Evolutionary conservation across 305 asterid genomes (phyloP), one percentile per base, ranked within the genome.

Genomic region (Fraxinus paxiana): DNA sequence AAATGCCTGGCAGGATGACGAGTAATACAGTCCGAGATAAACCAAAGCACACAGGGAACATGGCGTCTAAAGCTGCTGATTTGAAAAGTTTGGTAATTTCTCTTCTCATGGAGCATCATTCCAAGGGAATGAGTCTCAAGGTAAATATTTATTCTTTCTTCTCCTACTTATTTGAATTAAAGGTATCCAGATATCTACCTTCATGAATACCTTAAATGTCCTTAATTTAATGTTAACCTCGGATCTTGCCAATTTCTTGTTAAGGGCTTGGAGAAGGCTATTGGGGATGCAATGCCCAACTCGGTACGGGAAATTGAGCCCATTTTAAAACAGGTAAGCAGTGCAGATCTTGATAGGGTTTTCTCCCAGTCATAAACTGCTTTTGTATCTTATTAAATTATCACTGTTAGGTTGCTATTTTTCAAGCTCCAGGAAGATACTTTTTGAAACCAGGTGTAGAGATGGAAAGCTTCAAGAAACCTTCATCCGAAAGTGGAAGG

Each of bases 231-330:
- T 80, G 18, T 77, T 43, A 35, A 69, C 80, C 26, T 56, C 69
- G 38, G 79, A 72, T 79, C 41, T 77, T 85, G 78, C 56, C 69
- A 59, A 76, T 86, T 85, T 85, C 78, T 79, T 20, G 82, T 46
- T 71, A 76, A 96, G 99, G 97, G 91, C 75, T 82, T 96, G 89
- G 98, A 96, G 91, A 96, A 88, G 91, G 95, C 99, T 85, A 82
- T 88, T 84, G 98, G 96, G 86, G 92, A 93, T 76, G 87, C 87
- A 83, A 83, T 89, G 88, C 97, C 97, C 79, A 90, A 90, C 87
- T 88, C 94, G 35, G 90, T 79, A 78, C 83, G 85, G 87, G 90
- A 91, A 83, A 94, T 96, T 48, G 97, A 94, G 87, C 96, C 96
- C 77, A 92, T 93, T 79, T 77, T 96, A 83, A 94, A 91, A 84